phyloP scores from a whole-genome alignment of 2,329 filamentous ascomycete species.

The Xylariaceae sp. region DNA sequence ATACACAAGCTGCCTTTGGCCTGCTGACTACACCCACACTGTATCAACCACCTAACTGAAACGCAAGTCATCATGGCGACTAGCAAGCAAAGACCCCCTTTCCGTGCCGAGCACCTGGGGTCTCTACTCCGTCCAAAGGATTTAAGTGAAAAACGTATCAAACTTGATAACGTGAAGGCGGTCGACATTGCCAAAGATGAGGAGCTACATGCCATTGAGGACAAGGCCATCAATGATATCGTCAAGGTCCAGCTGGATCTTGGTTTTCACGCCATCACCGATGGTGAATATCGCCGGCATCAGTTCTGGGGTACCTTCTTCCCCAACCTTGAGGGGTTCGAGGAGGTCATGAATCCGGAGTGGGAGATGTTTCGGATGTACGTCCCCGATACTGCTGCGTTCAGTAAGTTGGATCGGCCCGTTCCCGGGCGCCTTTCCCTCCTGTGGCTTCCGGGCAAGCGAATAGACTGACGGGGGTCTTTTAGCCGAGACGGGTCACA shows the following conservation, averaged over 20 bases:
- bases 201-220: conserved; percentile 56
- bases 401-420: conserved; percentile 40
- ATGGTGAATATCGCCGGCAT: conserved; percentile 42
- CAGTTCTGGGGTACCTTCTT: conserved; percentile 56
- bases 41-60: not conserved
- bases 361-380: conserved; percentile 57
- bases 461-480: conserved; percentile 42
- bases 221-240: conserved; percentile 65
- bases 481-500: conserved; percentile 47
- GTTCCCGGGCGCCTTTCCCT: no score
- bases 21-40: not conserved
- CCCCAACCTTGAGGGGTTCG: conserved; percentile 46
- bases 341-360: conserved; percentile 51
- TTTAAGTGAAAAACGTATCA: conserved; percentile 63
- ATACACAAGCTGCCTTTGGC: no score
- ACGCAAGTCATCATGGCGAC: conserved; percentile 25
- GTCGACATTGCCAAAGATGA: conserved; percentile 43
- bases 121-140: conserved; percentile 70
- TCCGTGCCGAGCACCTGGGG: conserved; percentile 76
- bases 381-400: conserved; percentile 50
- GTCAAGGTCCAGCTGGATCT: conserved; percentile 70
- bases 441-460: conserved; percentile 44
- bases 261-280: conserved; percentile 66
- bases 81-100: conserved; percentile 54
- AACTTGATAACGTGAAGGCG: conserved; percentile 42